A percentile compares a stretch with the other conserved stretches of the same genome.
These are phyloP conservation scores for Musa troglodytarum DNA, from an alignment of 176 grass and related monocot genomes.

Conservation along the genomic window DNA sequence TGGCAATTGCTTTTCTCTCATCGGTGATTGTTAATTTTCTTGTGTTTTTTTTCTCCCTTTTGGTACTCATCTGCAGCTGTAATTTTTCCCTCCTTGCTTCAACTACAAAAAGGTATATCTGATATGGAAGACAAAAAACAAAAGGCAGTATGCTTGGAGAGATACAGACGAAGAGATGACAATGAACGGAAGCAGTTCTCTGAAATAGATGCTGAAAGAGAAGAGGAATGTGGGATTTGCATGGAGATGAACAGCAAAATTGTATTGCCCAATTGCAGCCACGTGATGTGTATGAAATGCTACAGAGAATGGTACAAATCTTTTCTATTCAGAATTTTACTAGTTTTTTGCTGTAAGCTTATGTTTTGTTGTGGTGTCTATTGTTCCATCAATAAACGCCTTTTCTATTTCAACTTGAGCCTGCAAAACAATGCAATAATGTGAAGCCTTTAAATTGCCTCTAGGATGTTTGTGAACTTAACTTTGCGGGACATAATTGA, in stretches of 20 bases:
- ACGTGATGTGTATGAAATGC: slow-evolving; percentile 90
- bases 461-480: too few species aligned
- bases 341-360: background rate
- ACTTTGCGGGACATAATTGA: too few species aligned
- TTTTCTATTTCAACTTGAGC: background rate
- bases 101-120: slow-evolving; percentile 73
- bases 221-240: slow-evolving; percentile 96
- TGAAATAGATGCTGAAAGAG: slow-evolving; percentile 77
- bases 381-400: background rate
- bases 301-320: slow-evolving; percentile 73
- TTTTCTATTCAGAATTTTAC: slow-evolving; percentile 9
- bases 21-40: slow-evolving; percentile 4
- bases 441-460: too few species aligned
- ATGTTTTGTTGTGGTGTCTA: background rate
- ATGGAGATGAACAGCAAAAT: slow-evolving; percentile 74
- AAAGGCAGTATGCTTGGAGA: slow-evolving; percentile 62
- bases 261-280: slow-evolving; percentile 79
- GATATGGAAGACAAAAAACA: slow-evolving; percentile 77
- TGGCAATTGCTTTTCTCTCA: background rate
- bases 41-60: slow-evolving; percentile 25
- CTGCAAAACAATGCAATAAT: too few species aligned
- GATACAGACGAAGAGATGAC: slow-evolving; percentile 52
- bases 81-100: slow-evolving; percentile 77
- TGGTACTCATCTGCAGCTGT: slow-evolving; percentile 41
- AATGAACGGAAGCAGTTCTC: slow-evolving; percentile 43